Conservation (phyloP, 805 yeast genomes). For the Saccharomycopsis amapae region DNA sequence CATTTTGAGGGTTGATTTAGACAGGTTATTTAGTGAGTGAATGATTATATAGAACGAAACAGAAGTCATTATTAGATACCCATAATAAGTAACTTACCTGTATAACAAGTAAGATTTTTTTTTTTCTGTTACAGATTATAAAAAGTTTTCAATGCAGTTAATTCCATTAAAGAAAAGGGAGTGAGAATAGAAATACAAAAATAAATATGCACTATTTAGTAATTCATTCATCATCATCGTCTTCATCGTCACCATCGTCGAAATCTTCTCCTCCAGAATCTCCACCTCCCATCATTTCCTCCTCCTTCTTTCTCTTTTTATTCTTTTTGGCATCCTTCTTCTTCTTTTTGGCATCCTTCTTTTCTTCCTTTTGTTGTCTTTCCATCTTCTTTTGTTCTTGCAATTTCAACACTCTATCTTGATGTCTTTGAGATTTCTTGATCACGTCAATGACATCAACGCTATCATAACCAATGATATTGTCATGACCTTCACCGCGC, state of each 20-base stretch:
- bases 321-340: slow-evolving; percentile 14
- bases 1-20: slow-evolving; percentile 9
- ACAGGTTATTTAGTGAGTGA: slow-evolving; percentile 5
- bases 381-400: slow-evolving; percentile 16
- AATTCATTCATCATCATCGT: slow-evolving; percentile 2
- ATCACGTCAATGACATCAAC: slow-evolving; percentile 63
- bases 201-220: too few relatives aligned
- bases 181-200: too few relatives aligned
- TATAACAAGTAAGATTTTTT: too few relatives aligned
- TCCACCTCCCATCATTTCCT: slow-evolving; percentile 3
- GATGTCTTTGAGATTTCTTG: slow-evolving; percentile 26
- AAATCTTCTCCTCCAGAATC: slow-evolving; percentile 2
- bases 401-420: slow-evolving; percentile 15
- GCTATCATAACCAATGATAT: slow-evolving; percentile 63
- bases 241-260: slow-evolving; percentile 6
- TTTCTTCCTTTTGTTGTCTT: slow-evolving; percentile 8
- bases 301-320: slow-evolving; percentile 1
- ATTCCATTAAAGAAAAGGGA: too few relatives aligned
- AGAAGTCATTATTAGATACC: too few relatives aligned
- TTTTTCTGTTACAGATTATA: too few relatives aligned
- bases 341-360: slow-evolving; percentile 8
- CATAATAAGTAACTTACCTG: too few relatives aligned
- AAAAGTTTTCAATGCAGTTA: too few relatives aligned
- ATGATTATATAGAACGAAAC: background rate
- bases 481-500: slow-evolving; percentile 56